phyloP scores from a whole-genome alignment of 1,139 yeast genomes.

The Taiozyma sp. region DNA sequence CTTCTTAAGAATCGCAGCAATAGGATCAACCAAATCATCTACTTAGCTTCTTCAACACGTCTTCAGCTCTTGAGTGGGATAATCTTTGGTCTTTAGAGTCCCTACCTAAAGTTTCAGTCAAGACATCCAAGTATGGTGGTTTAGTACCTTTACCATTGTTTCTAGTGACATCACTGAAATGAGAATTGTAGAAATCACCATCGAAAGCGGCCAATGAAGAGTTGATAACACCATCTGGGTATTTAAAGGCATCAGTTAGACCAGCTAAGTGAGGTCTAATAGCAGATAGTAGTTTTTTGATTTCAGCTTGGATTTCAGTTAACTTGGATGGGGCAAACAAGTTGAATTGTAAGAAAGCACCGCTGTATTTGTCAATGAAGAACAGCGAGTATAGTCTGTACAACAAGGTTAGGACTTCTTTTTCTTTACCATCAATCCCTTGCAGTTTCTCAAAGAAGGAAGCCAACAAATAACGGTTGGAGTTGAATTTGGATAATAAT shows the following conservation, averaged over 20 bases:
- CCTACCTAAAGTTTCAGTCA: slow-evolving; percentile 52
- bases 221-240: slow-evolving; percentile 80
- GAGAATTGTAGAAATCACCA: slow-evolving; percentile 85
- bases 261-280: slow-evolving; percentile 74
- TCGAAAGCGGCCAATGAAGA: slow-evolving; percentile 81
- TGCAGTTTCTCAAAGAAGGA: slow-evolving; percentile 27
- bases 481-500: slow-evolving; percentile 55
- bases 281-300: slow-evolving; percentile 41
- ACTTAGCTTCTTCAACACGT: slow-evolving; percentile 15
- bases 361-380: slow-evolving; percentile 71
- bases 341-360: slow-evolving; percentile 66
- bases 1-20: not conserved
- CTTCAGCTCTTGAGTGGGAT: slow-evolving; percentile 20
- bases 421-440: slow-evolving; percentile 25
- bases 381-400: slow-evolving; percentile 63
- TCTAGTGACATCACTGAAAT: slow-evolving; percentile 44
- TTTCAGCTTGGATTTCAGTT: slow-evolving; percentile 40
- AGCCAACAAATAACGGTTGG: slow-evolving; percentile 45
- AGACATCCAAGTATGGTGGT: slow-evolving; percentile 53
- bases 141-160: slow-evolving; percentile 53
- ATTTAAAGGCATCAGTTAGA: slow-evolving; percentile 85
- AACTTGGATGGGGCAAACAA: slow-evolving; percentile 47
- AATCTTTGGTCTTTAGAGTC: slow-evolving; percentile 20
- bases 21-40: not conserved
- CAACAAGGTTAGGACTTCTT: slow-evolving; percentile 40